A percentile compares a stretch with the other conserved stretches of the same genome.
These are phyloP conservation scores for Coelastrella sp. DNA, from an alignment of 139 green algal species.

Conservation along the genomic window DNA sequence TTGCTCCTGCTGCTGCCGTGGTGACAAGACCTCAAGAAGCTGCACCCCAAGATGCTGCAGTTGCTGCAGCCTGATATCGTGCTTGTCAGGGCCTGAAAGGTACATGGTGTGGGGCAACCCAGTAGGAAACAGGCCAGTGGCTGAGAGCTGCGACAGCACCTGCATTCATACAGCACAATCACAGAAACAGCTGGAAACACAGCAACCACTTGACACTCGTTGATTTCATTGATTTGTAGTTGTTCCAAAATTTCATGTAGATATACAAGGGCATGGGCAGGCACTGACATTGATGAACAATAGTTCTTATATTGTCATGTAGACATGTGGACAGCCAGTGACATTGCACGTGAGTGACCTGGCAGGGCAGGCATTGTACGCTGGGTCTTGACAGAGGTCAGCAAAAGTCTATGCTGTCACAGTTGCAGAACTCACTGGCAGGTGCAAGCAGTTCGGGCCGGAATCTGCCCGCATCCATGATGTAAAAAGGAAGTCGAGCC, in stretches of 20 bases:
- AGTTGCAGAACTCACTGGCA: neutral
- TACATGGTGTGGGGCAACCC: slow-evolving; percentile 26
- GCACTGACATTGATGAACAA: no score
- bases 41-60: no score
- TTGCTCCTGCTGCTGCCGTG: neutral
- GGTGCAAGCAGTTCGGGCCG: no score
- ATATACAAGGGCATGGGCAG: neutral
- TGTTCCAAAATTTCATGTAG: neutral
- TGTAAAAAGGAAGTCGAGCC: no score
- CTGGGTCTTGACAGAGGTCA: no score
- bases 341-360: no score
- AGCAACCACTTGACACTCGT: neutral
- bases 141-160: slow-evolving; percentile 4
- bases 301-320: no score
- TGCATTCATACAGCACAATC: neutral
- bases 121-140: neutral
- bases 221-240: neutral
- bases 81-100: neutral
- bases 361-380: no score
- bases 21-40: no score
- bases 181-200: neutral
- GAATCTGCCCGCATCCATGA: no score
- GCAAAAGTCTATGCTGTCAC: no score
- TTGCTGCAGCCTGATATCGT: slow-evolving; percentile 9
- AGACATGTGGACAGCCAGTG: no score